A percentile compares a stretch with the other conserved stretches of the same genome.
phyloP scores from a whole-genome alignment of 176 grass and related monocot species.

The Oryza rufipogon region DNA sequence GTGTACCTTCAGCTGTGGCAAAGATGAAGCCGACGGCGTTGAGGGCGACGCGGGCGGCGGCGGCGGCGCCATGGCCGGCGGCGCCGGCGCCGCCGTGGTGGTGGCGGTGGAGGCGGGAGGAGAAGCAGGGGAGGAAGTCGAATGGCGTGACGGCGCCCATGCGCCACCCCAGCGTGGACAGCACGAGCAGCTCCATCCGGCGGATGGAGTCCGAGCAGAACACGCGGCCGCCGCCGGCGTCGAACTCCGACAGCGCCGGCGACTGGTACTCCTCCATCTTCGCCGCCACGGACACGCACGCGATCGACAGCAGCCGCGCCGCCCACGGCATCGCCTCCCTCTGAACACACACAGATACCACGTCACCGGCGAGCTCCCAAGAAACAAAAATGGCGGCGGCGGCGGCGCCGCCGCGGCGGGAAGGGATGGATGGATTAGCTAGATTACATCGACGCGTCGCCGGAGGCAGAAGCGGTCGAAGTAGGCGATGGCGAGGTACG shows the following conservation, averaged over 20 bases:
- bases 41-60: slow-evolving; percentile 32
- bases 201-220: slow-evolving; percentile 64
- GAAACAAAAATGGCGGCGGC: slow-evolving; percentile 35
- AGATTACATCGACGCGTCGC: slow-evolving; percentile 82
- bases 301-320: slow-evolving; percentile 69
- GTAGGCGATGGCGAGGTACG: slow-evolving; percentile 82
- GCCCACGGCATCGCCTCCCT: slow-evolving; percentile 80
- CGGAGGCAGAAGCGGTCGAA: slow-evolving; percentile 84
- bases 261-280: slow-evolving; percentile 89
- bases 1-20: slow-evolving; percentile 51
- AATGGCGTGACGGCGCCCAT: slow-evolving; percentile 85
- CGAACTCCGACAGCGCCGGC: slow-evolving; percentile 75
- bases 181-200: slow-evolving; percentile 90
- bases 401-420: not conserved
- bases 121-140: slow-evolving; percentile 76
- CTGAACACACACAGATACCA: slow-evolving; percentile 46
- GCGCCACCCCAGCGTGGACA: slow-evolving; percentile 90
- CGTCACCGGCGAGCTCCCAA: slow-evolving; percentile 6
- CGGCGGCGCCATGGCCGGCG: slow-evolving; percentile 27
- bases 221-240: slow-evolving; percentile 52
- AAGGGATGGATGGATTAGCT: not conserved
- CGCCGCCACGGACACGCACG: slow-evolving; percentile 84
- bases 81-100: slow-evolving; percentile 2
- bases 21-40: slow-evolving; percentile 54
- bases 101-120: slow-evolving; percentile 51